Base-by-base conservation (phyloP, 2,329 filamentous ascomycete species). In the Penicillium decumbens region DNA sequence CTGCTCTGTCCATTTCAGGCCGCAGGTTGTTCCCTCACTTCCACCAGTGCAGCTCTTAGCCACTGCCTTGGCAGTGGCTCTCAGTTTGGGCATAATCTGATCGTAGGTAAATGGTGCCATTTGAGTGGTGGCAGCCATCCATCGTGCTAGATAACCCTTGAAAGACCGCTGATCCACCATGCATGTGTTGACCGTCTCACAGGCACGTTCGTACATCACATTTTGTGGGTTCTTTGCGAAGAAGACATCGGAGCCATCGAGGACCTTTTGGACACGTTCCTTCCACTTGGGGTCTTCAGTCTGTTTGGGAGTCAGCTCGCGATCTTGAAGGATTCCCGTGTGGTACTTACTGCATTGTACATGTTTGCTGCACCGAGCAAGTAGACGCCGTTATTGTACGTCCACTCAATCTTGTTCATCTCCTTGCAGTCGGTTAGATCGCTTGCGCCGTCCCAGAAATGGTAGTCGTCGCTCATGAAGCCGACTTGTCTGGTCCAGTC, bases 121-220 rank as follows among this genome's bases (percentile, higher is more conserved):
- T 57, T 83, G 78, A 0, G 75, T 76, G 4, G 80, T 75, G 3
- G 76, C 72, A 12, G 79, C 80, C 69, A 77, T 74, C 76, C 81
- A 87, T 33, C 83, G 79, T 0, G 78, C 71, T 5, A 85, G 73
- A 61, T 83, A 85, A 9, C 81, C 81, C 67, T 86, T 87, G 75
- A 86, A 87, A 1, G 78, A 79, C 40, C 75, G 77, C 65, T 84
- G 81, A 54, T 86, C 82, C n/a, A 77, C 73, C 65, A 84, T 80
- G 69, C 83, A 85, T 12, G 67, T 75, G 55, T 72, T 64, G 51
- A 73, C 61, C 40, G 61, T 67, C 62, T 86, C 83, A 61, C 83
- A 87, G 9, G 80, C 76, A 32, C 73, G 71, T 63, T 86, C 83
- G 57, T 74, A 80, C 71, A 84, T 77, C 51, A 83, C 70, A 50